phyloP scores from a whole-genome alignment of 139 green algal species.

The Chlorella vulgaris region DNA sequence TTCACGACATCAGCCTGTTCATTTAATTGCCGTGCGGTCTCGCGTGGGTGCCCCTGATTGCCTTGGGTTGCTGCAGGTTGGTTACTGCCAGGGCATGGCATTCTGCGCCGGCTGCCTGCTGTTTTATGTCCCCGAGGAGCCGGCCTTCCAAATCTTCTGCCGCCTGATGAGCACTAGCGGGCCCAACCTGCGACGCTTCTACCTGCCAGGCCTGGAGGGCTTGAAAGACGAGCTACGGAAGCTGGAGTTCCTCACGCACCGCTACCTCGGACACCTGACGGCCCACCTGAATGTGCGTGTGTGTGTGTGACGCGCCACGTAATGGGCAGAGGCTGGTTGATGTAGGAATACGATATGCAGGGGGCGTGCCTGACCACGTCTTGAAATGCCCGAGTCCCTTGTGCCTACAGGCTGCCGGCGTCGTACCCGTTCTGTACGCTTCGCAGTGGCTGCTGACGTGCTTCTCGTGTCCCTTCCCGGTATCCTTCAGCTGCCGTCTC shows the following conservation, averaged over 20 bases:
- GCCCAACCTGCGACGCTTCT: conserved; percentile 78
- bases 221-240: conserved; percentile 62
- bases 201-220: conserved; percentile 77
- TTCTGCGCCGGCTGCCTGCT: conserved; percentile 93
- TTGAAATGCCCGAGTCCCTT: no score
- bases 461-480: conserved; percentile 88
- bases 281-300: conserved; percentile 51
- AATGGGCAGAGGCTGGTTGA: no score
- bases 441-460: conserved; percentile 94
- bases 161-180: conserved; percentile 46
- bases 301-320: no score
- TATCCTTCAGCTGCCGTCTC: conserved; percentile 77
- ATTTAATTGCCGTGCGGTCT: no score
- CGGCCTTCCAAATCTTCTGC: conserved; percentile 83
- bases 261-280: conserved; percentile 52
- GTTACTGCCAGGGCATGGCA: conserved; percentile 93
- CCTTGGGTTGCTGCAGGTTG: conserved; percentile 64
- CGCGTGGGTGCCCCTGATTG: no score
- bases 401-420: conserved; percentile 65
- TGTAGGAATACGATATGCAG: no score
- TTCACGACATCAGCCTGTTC: no score
- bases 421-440: conserved; percentile 85
- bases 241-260: conserved; percentile 59
- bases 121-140: conserved; percentile 92
- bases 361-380: no score